Evolutionary conservation across 371 early-diverging fungal genomes (phyloP), one percentile per base, ranked within the genome.

Genomic region (Mortierella sp.): DNA sequence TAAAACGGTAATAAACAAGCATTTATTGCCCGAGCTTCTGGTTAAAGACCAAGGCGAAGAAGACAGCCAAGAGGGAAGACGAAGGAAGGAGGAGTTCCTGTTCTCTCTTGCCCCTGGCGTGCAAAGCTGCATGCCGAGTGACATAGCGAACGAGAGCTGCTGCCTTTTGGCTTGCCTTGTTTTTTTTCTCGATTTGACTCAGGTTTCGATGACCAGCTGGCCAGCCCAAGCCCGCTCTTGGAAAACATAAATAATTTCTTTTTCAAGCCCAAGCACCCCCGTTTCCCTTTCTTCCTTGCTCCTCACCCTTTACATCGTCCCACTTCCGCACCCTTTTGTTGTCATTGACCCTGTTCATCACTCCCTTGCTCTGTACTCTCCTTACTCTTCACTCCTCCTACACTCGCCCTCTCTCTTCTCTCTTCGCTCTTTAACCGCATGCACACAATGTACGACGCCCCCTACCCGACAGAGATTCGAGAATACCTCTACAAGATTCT

Each of bases 401-500:
- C 37, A 4, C 43, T 46, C 71, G 1, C 11, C 44, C 28, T 24
- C 69, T 46, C 57, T 37, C 37, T 16, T 28, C 28, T 28, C 48
- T 69, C 71, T 44, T 28, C 34, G 6, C 51, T 37, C 43, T 43
- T 34, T 14, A 28, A 61, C 14, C 24, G 31, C 67, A 64, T 51
- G 50, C 77, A 59, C 72, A 48, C 70, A 28, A 79, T 79, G 83
- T 70, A 75, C 79, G 79, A 82, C 64, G 69, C n/a, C 72, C 76
- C 81, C 24, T 86, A 86, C 71, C 86, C 86, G 8, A 79, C 79
- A 9, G 86, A 86, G 80, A 86, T 86, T 77, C 81, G 82, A 54
- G 87, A 92, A 76, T 91, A 91, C 85, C 85, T 93, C 71, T 95
- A 94, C 87, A 96, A 96, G 83, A 92, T 95, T 48, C 90, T 96